Evolutionary conservation across 306 rosid genomes (phyloP), one percentile per base, ranked within the genome.

Genomic region (Albizia julibrissin): DNA sequence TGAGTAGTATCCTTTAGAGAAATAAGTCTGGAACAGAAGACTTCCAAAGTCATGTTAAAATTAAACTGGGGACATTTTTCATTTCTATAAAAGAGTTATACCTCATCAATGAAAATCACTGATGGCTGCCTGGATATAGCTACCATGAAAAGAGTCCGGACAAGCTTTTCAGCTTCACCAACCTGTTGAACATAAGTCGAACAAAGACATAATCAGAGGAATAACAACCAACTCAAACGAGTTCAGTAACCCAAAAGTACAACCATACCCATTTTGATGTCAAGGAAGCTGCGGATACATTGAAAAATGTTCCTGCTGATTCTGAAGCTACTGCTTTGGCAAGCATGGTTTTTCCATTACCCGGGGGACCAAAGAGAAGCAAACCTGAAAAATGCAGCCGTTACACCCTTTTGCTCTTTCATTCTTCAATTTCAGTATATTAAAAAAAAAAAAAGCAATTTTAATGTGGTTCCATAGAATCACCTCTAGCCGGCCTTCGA

Each of bases 271-370:
- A 95, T 92, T 95, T 95, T 72, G 99, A 93, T 58, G 99, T 95
- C 83, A 95, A 91, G 72, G 98, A 92, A 80, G 99, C 93, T 47
- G 99, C 93, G 34, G 97, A 85, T 79, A 95, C 90, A 54, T 93
- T 95, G 82, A 95, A 95, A 87, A 95, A 95, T 61, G 99, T 95
- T 47, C 98, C 99, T 71, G 90, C 94, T 13, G 99, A 95, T 87
- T 95, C 99, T 77, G 99, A 93, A 79, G 99, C 99, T 24, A 95
- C 97, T 80, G 98, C 99, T 88, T 95, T 93, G 78, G 99, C 98
- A 86, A 95, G 97, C 99, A 95, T 93, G 66, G 99, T 95, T 87
- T 95, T 95, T 69, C 99, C 98, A 89, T 95, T 95, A 68, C 99
- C 99, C 0, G 99, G 99, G 0, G 99, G 99, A 85, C 99, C 99